Base-by-base conservation (phyloP, 1,284 basidiomycete species). In the Apiotrichum brassicae region DNA sequence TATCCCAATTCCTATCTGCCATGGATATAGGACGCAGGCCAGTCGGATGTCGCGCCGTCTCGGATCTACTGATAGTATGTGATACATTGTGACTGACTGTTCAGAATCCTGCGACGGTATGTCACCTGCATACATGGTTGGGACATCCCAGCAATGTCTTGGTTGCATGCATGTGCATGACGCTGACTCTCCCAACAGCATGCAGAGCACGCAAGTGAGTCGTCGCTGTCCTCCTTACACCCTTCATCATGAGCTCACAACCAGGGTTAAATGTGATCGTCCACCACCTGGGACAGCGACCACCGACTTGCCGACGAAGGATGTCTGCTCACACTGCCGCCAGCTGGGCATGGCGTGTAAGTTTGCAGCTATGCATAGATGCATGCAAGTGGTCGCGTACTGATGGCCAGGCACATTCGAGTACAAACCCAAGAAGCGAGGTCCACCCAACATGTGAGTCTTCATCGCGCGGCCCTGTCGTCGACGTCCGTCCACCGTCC, bases 391-490 rank as follows among this genome's bases (percentile, higher is more conserved):
- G 28, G 8, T 18, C 11, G 23, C 19, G 11, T n/a, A 7, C 43
- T 26, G 35, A 45, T 22, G 12, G 3, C 18, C 46, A 71, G 68
- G 68, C 69, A 90, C 87, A 1, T 92, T 90, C 62, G 85, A 90
- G 62, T 91, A 91, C 68, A 86, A 87, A 70, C 88, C 88, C 16
- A 90, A 89, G 77, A 91, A 91, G 72, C 78, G 88, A 50, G 88
- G 88, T 0, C 88, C 88, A 4, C 88, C 87, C 1, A 91, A 91
- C 70, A 76, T 90, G 86, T 90, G 68, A 73, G 82, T 76, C 12
- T 4, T 11, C 12, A 12, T 20, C 4, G 16, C 19, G 7, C n/a
- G 4, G 18, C n/a, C n/a, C n/a, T n/a, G n/a, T n/a, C n/a, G n/a
- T n/a, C n/a, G n/a, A n/a, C n/a, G n/a, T n/a, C n/a, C n/a, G n/a